phyloP scores from a whole-genome alignment of 352 stramenopile species.

The Phytophthora podocarpi region DNA sequence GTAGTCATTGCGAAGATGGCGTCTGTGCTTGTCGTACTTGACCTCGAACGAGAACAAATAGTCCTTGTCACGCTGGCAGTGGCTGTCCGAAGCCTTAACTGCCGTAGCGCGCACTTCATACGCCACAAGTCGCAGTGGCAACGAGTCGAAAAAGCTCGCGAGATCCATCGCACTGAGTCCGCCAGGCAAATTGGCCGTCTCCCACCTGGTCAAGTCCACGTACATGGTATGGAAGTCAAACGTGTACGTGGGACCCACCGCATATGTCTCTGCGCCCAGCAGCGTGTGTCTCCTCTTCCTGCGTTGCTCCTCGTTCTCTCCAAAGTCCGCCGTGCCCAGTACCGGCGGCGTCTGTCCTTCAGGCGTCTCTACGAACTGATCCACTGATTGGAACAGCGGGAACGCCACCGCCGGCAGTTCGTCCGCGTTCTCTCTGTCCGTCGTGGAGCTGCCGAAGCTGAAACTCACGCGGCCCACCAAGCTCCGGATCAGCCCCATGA shows the following conservation, averaged over 20 bases:
- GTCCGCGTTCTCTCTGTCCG: conserved; percentile 14
- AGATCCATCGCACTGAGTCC: conserved; percentile 74
- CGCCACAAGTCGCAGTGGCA: conserved; percentile 72
- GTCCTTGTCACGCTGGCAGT: conserved; percentile 64
- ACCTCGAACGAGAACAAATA: conserved; percentile 89
- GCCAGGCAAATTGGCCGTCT: conserved; percentile 79
- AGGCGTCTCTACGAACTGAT: conserved; percentile 79
- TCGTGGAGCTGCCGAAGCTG: conserved; percentile 60
- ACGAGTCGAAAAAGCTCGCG: conserved; percentile 77
- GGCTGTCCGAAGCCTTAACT: conserved; percentile 26
- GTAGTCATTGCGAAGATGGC: conserved; percentile 2
- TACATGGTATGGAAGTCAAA: conserved; percentile 93
- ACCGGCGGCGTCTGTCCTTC: conserved; percentile 53
- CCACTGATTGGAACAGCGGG: conserved; percentile 78
- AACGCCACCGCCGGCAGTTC: conserved; percentile 74
- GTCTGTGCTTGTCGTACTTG: conserved; percentile 42
- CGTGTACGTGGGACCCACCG: conserved; percentile 78
- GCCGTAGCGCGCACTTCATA: conserved; percentile 54
- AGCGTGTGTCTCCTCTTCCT: conserved; percentile 48
- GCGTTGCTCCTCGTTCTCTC: conserved; percentile 58
- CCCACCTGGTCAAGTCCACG: conserved; percentile 79
- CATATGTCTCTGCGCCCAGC: conserved; percentile 52
- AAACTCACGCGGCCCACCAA: conserved; percentile 71
- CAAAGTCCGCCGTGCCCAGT: conserved; percentile 65
- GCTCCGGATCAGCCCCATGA: conserved; percentile 77